Evolutionary conservation across 768 basidiomycete genomes (phyloP).

Genomic region (Mycena galopus): DNA sequence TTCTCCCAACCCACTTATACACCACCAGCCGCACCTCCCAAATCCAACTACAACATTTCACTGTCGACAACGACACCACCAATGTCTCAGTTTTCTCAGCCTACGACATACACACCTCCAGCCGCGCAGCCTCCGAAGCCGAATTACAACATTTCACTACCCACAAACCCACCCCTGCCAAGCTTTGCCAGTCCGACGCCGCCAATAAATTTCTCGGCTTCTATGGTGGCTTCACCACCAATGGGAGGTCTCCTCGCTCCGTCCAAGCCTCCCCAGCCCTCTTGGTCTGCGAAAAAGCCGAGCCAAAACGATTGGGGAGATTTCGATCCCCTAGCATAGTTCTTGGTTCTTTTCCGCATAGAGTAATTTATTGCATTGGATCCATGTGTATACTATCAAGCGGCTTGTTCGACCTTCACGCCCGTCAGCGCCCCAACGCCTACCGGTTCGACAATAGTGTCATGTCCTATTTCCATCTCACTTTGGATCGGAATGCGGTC

Average conservation of each 20-base stretch:
- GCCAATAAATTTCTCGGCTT: constrained; percentile 44
- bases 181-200: constrained; percentile 31
- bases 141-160: constrained; percentile 70
- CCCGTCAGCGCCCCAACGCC: constrained; percentile 59
- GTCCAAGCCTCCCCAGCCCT: constrained; percentile 69
- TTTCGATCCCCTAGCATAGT: constrained; percentile 81
- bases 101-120: constrained; percentile 21
- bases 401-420: constrained; percentile 60
- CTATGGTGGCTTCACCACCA: constrained; percentile 41
- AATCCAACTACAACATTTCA: constrained; percentile 72
- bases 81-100: constrained; percentile 14
- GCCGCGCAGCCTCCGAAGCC: constrained; percentile 51
- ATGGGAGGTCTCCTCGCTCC: constrained; percentile 73
- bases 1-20: constrained; percentile 27
- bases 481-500: constrained; percentile 52
- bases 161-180: constrained; percentile 27
- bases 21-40: constrained; percentile 37
- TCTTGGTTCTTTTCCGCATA: constrained; percentile 15
- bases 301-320: constrained; percentile 83
- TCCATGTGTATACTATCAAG: constrained; percentile 21
- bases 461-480: constrained; percentile 47
- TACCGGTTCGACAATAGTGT: constrained; percentile 69
- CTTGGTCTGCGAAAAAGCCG: constrained; percentile 62
- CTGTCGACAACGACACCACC: constrained; percentile 40
- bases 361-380: constrained; percentile 34